Conservation (phyloP, 2,329 filamentous ascomycete genomes). For the Emmonsiellopsis sp. region DNA sequence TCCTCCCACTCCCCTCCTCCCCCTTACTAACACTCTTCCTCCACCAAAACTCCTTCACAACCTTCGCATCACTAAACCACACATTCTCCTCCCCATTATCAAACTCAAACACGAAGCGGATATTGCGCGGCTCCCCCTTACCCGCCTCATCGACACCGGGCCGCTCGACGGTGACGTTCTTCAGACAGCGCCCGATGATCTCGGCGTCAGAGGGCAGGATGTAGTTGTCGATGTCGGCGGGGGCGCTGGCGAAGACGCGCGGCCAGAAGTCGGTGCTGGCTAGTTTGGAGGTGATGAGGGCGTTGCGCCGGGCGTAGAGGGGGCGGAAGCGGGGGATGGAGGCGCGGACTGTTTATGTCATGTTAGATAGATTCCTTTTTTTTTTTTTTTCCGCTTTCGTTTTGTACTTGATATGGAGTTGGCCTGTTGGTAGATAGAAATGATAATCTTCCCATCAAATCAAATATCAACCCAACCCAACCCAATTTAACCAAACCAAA, state of each 20-base stretch:
- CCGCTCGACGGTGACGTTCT: slow-evolving; percentile 61
- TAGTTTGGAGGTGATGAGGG: slow-evolving; percentile 58
- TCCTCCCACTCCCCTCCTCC: slow-evolving; percentile 19
- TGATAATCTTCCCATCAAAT: background rate
- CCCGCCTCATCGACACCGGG: slow-evolving; percentile 59
- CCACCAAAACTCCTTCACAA: slow-evolving; percentile 92
- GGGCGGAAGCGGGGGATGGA: slow-evolving; percentile 58
- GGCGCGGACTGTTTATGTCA: slow-evolving; percentile 53
- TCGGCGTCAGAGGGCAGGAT: slow-evolving; percentile 67
- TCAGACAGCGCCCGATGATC: slow-evolving; percentile 60
- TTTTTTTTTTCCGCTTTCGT: slow-evolving; percentile 12
- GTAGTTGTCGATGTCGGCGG: slow-evolving; percentile 76
- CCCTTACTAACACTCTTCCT: slow-evolving; percentile 47
- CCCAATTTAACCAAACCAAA: too few species aligned
- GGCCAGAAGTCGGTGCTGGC: slow-evolving; percentile 72
- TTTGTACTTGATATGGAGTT: background rate
- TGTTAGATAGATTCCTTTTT: background rate
- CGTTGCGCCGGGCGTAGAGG: slow-evolving; percentile 67
- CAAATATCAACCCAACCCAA: too few species aligned
- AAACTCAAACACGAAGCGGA: slow-evolving; percentile 72
- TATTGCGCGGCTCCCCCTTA: slow-evolving; percentile 67
- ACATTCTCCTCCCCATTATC: slow-evolving; percentile 54
- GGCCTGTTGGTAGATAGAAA: background rate
- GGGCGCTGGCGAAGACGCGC: slow-evolving; percentile 81
- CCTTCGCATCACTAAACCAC: slow-evolving; percentile 59